Evolutionary conservation across 495 filamentous ascomycete genomes (phyloP).

Genomic region (Extremus antarcticus): DNA sequence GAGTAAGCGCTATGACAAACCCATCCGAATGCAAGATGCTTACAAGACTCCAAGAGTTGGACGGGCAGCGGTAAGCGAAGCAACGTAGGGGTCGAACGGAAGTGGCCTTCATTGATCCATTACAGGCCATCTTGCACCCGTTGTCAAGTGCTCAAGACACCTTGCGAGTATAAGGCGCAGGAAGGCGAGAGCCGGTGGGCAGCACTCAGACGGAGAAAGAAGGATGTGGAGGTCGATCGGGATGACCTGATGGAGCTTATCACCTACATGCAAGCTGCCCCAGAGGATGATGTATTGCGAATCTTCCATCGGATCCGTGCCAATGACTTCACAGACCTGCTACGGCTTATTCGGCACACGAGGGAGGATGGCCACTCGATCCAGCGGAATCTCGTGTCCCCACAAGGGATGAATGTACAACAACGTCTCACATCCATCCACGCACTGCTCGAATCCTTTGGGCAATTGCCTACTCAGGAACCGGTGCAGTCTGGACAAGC

Average conservation of each 20-base stretch:
- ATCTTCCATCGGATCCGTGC: constrained; percentile 15
- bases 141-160: constrained; percentile 8
- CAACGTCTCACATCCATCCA: neutral
- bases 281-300: constrained; percentile 8
- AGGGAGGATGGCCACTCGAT: neutral
- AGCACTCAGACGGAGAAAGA: constrained; percentile 9
- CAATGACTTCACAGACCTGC: neutral
- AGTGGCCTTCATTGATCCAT: neutral
- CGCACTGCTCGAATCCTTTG: neutral
- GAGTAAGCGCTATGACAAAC: neutral
- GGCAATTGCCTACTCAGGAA: too few species aligned
- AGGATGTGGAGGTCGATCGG: constrained; percentile 10
- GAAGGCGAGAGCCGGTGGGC: constrained; percentile 21
- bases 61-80: constrained; percentile 7
- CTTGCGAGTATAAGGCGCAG: constrained; percentile 16
- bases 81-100: neutral
- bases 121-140: constrained; percentile 13
- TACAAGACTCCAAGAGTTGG: constrained; percentile 7
- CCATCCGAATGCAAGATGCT: neutral
- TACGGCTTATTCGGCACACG: neutral
- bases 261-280: neutral
- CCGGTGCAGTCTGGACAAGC: too few species aligned
- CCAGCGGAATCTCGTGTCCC: too few species aligned
- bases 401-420: too few species aligned
- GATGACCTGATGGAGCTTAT: constrained; percentile 12